Conservation (phyloP, 2,329 filamentous ascomycete genomes). For the Teratosphaeriaceae sp. region DNA sequence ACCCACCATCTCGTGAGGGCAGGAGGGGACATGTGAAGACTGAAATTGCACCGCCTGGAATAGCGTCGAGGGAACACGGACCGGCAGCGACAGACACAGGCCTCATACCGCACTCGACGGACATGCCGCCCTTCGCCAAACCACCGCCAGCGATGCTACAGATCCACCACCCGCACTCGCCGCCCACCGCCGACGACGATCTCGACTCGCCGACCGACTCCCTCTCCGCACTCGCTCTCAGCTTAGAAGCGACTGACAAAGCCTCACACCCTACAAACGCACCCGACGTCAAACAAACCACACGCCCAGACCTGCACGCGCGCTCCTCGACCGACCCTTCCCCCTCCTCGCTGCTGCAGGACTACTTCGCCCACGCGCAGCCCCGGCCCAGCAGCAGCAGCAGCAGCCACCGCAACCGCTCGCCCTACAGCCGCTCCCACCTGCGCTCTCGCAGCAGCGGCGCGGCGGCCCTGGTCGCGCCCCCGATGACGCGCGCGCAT, state of each 20-base stretch:
- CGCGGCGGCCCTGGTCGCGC: constrained; percentile 32
- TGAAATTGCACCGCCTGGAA: no score
- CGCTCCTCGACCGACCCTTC: constrained; percentile 32
- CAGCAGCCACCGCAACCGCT: constrained; percentile 36
- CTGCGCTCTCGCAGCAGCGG: constrained; percentile 40
- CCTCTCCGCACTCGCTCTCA: constrained; percentile 1
- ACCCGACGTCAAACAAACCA: background rate
- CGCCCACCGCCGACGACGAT: background rate
- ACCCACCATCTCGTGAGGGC: no score
- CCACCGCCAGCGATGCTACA: background rate
- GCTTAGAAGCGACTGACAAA: background rate
- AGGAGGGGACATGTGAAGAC: no score
- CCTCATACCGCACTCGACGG: background rate
- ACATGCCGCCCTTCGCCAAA: background rate
- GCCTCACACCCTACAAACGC: background rate
- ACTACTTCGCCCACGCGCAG: constrained; percentile 12
- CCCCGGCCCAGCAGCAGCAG: constrained; percentile 15
- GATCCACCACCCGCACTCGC: background rate
- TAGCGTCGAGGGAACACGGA: no score
- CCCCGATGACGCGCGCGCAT: constrained; percentile 43
- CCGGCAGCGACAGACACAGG: background rate
- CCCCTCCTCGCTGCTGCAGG: constrained; percentile 16
- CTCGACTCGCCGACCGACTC: constrained; percentile 7
- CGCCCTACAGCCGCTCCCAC: constrained; percentile 42
- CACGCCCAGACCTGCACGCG: constrained; percentile 6